A percentile compares a stretch with the other conserved stretches of the same genome.
phyloP scores from a whole-genome alignment of 2,329 filamentous ascomycete species.

The Ophiocordyceps sinensis region DNA sequence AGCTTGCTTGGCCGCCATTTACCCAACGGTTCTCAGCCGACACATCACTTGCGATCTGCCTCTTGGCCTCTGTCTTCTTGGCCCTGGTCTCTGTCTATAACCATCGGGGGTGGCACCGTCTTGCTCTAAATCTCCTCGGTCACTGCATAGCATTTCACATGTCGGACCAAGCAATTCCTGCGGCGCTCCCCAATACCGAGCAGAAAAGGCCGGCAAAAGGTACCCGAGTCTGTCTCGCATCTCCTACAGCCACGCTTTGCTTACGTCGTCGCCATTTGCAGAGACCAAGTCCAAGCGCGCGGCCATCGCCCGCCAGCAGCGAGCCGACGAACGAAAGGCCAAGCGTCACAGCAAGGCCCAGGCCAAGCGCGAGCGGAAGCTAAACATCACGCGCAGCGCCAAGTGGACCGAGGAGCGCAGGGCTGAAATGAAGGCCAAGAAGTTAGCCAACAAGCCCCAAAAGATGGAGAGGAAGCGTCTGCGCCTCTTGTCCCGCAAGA shows the following conservation, averaged over 20 bases:
- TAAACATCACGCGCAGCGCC: constrained; percentile 13
- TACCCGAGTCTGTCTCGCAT: no score
- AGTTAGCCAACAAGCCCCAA: constrained; percentile 9
- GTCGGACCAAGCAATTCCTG: no score
- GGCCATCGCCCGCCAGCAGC: constrained; percentile 2
- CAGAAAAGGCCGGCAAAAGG: no score
- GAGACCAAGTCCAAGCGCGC: not conserved
- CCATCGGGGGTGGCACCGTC: no score
- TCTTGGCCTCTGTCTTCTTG: no score
- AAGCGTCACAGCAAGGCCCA: constrained; percentile 21
- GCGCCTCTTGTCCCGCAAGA: constrained; percentile 19
- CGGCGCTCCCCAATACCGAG: no score
- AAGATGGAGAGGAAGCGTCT: constrained; percentile 24
- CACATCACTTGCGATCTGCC: no score
- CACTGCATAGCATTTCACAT: no score
- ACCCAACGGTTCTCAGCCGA: no score
- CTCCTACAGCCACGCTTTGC: no score
- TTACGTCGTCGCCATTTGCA: not conserved
- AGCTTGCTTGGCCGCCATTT: not conserved
- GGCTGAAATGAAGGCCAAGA: constrained; percentile 17
- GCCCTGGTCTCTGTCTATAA: no score
- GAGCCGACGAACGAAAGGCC: constrained; percentile 16
- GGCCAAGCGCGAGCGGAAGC: constrained; percentile 19
- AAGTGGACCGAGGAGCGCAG: constrained; percentile 20
- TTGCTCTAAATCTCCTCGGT: no score